Evolutionary conservation across 208 protist species (phyloP).

Genomic region (Porcisia deanei): DNA sequence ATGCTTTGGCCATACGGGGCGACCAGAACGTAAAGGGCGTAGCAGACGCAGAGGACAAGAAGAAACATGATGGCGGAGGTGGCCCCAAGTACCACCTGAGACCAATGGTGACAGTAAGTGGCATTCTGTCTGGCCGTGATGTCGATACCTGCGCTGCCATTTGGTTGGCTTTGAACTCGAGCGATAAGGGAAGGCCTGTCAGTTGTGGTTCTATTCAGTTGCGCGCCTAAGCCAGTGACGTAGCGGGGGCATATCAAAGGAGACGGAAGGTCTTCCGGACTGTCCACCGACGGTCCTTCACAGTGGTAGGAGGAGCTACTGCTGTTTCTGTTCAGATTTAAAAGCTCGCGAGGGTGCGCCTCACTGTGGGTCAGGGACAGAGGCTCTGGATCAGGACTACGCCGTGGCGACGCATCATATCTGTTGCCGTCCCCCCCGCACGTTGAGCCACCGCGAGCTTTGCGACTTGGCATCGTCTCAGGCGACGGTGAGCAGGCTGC

Average conservation of each 20-base stretch:
- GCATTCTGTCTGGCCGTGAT: background rate
- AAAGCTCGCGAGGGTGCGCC: background rate
- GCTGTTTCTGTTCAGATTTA: background rate
- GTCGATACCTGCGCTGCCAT: background rate
- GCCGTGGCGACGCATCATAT: background rate
- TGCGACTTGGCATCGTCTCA: background rate
- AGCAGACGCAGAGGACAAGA: slow-evolving; percentile 41
- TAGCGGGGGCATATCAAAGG: background rate
- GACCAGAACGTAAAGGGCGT: slow-evolving; percentile 52
- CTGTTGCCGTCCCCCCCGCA: background rate
- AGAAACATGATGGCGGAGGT: slow-evolving; percentile 59
- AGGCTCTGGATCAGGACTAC: background rate
- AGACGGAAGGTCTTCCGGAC: background rate
- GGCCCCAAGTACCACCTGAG: slow-evolving; percentile 43
- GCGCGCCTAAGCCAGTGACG: background rate
- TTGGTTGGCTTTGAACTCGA: background rate
- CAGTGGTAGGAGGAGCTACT: background rate
- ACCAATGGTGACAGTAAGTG: slow-evolving; percentile 42
- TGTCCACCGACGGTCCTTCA: slow-evolving; percentile 3
- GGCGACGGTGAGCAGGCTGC: background rate
- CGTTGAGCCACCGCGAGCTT: background rate
- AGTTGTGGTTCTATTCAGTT: too few species aligned
- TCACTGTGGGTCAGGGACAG: background rate
- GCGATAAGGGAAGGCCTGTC: background rate
- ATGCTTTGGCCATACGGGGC: slow-evolving; percentile 59